Conservation (phyloP, 768 basidiomycete species). For the Saitozyma sp. region DNA sequence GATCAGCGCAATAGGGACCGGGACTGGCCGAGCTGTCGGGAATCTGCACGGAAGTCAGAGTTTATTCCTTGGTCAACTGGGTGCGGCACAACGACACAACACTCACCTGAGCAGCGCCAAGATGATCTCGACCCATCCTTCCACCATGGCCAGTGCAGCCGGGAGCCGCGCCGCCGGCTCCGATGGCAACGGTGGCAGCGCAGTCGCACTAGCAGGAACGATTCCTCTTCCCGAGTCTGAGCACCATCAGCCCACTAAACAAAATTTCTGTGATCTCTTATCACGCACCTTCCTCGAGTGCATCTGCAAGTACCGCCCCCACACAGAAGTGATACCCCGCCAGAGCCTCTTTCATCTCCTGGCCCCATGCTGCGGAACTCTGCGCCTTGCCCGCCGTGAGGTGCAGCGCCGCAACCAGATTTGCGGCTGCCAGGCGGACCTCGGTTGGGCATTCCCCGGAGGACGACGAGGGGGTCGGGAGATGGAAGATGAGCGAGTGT, state of each 20-base stretch:
- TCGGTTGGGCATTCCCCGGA: conserved; percentile 9
- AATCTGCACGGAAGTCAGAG: conserved; percentile 19
- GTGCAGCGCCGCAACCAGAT: conserved; percentile 28
- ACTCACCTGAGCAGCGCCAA: conserved; percentile 35
- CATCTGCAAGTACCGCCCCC: conserved; percentile 27
- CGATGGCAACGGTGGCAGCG: conserved; percentile 10
- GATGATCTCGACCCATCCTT: conserved; percentile 40
- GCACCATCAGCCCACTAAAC: not conserved
- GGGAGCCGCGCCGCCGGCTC: conserved; percentile 25
- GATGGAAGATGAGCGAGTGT: conserved; percentile 22
- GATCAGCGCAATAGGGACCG: conserved; percentile 48
- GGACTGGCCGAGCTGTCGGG: conserved; percentile 44
- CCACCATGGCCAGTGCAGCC: conserved; percentile 26
- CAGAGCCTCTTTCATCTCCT: conserved; percentile 35
- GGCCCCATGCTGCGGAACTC: conserved; percentile 26
- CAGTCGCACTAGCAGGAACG: not conserved
- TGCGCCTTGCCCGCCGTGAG: conserved; percentile 34
- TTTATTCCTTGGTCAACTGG: too few relatives aligned
- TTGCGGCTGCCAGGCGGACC: conserved; percentile 17
- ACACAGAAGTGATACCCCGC: conserved; percentile 26
- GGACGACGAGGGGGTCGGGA: conserved; percentile 12
- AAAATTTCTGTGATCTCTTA: not conserved
- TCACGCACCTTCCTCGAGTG: conserved; percentile 33
- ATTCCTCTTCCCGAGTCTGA: not conserved
- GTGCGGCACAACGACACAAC: not conserved